Evolutionary conservation across 2,329 filamentous ascomycete species (phyloP).

Genomic region (Sporothrix sp.): DNA sequence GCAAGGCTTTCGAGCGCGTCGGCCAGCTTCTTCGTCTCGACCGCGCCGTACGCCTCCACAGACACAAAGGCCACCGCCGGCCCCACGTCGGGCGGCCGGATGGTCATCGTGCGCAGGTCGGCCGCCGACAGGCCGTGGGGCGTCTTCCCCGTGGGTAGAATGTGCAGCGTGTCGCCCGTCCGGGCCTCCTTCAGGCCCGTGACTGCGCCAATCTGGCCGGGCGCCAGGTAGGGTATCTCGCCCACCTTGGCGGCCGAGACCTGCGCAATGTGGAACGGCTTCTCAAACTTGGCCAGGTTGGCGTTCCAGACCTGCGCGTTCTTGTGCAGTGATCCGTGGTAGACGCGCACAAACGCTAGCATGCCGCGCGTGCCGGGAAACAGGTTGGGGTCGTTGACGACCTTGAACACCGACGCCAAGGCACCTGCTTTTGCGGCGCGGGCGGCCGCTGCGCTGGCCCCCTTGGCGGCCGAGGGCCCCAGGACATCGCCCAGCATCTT

Average conservation of each 20-base stretch:
- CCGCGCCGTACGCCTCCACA: constrained; percentile 59
- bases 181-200: constrained; percentile 82
- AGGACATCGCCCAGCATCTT: constrained; percentile 36
- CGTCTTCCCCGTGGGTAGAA: constrained; percentile 48
- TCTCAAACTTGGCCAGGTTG: constrained; percentile 67
- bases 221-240: constrained; percentile 67
- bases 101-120: constrained; percentile 63
- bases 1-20: constrained; percentile 68
- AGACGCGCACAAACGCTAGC: constrained; percentile 85
- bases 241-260: constrained; percentile 85
- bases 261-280: constrained; percentile 70
- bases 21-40: constrained; percentile 65
- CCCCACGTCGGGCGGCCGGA: constrained; percentile 80
- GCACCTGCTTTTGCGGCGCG: constrained; percentile 24
- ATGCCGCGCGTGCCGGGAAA: constrained; percentile 51
- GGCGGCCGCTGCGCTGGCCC: constrained; percentile 13
- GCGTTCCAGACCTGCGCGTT: constrained; percentile 80
- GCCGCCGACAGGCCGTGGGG: constrained; percentile 47
- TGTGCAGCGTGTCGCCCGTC: constrained; percentile 85
- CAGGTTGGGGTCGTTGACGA: constrained; percentile 71
- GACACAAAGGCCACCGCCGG: constrained; percentile 96
- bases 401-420: constrained; percentile 77
- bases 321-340: constrained; percentile 68
- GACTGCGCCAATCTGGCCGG: constrained; percentile 90
- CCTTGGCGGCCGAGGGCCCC: constrained; percentile 27